These are phyloP conservation scores for Citrus medica DNA, from an alignment of 345 rosid genomes.

Conservation along the genomic window DNA sequence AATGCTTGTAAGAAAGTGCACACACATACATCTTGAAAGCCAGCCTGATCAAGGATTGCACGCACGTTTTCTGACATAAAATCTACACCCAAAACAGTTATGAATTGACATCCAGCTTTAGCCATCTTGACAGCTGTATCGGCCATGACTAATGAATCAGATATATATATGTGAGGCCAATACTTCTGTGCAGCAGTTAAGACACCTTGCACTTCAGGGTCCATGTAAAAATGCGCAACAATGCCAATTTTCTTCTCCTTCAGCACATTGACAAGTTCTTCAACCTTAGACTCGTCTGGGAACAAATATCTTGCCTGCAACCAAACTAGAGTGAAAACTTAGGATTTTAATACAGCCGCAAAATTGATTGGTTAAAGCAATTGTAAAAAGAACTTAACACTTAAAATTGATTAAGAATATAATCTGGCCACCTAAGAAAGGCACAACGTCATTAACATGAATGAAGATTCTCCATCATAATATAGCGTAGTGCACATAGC, in stretches of 20 bases:
- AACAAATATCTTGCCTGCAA: constrained; percentile 76
- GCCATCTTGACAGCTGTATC: constrained; percentile 95
- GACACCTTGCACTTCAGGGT: constrained; percentile 98
- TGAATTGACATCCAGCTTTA: constrained; percentile 80
- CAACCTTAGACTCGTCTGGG: constrained; percentile 65
- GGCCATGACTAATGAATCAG: constrained; percentile 97
- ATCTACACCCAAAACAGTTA: constrained; percentile 94
- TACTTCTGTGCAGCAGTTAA: constrained; percentile 86
- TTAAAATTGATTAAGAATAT: background rate
- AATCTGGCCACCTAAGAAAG: background rate
- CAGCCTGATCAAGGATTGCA: constrained; percentile 95
- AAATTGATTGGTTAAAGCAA: background rate
- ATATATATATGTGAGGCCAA: constrained; percentile 92
- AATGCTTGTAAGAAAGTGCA: background rate
- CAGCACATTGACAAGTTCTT: constrained; percentile 61
- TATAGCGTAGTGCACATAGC: background rate
- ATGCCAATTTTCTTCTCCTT: constrained; percentile 92
- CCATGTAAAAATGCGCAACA: constrained; percentile 94
- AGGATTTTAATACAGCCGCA: constrained; percentile 11
- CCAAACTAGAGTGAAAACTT: constrained; percentile 27
- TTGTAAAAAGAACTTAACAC: background rate
- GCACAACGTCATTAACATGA: background rate
- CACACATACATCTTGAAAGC: constrained; percentile 58
- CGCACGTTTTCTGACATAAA: constrained; percentile 98
- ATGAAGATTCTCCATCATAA: background rate